Conservation (phyloP, 2,329 filamentous ascomycete genomes). For the Penicillium janthinellum region DNA sequence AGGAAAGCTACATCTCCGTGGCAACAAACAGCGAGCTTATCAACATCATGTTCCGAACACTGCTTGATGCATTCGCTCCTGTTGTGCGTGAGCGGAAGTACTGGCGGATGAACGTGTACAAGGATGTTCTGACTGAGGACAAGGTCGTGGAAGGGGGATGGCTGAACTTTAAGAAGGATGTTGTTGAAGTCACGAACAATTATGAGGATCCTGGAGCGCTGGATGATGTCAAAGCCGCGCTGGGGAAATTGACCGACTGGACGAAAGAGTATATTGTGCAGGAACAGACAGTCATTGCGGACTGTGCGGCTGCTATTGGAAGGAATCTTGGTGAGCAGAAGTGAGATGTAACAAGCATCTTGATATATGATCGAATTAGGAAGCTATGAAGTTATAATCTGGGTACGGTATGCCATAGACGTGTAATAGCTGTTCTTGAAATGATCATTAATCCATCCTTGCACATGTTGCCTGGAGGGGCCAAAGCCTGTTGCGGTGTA, state of each 20-base stretch:
- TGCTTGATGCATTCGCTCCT: conserved; percentile 2
- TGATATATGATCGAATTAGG: background rate
- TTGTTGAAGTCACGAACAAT: background rate
- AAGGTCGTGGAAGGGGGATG: background rate
- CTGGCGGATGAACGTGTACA: conserved; percentile 4
- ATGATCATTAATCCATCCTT: background rate
- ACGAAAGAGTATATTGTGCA: background rate
- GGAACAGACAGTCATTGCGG: background rate
- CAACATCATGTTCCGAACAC: conserved; percentile 4
- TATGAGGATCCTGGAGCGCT: conserved; percentile 1
- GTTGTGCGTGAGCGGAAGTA: background rate
- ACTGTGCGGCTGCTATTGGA: conserved; percentile 1
- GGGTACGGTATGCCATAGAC: background rate
- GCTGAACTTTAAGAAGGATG: background rate
- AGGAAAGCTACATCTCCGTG: background rate
- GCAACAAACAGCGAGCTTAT: conserved; percentile 2
- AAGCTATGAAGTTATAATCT: background rate
- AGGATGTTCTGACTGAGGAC: background rate
- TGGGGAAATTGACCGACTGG: conserved; percentile 6
- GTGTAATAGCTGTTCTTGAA: background rate
- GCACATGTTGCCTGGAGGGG: background rate
- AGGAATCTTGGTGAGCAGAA: background rate
- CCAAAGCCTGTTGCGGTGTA: background rate
- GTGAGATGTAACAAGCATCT: background rate
- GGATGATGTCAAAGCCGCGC: background rate